phyloP scores from a whole-genome alignment of 495 filamentous ascomycete genomes.

The Talaromyces nanjingensis region DNA sequence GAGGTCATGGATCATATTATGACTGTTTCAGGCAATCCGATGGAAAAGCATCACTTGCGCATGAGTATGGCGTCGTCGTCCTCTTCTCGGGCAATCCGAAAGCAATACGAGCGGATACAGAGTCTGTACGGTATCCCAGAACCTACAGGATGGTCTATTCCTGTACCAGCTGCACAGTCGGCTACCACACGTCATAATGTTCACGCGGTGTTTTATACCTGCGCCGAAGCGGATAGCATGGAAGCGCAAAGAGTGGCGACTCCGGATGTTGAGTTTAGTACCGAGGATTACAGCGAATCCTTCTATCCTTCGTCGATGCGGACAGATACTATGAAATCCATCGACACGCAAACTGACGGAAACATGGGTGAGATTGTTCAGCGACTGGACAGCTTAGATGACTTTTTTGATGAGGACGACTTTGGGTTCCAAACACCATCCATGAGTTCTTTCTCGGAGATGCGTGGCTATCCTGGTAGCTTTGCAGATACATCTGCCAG shows the following conservation, averaged over 20 bases:
- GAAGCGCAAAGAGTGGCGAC: conserved; percentile 57
- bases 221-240: conserved; percentile 54
- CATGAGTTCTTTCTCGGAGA: conserved; percentile 29
- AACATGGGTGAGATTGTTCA: conserved; percentile 81
- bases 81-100: conserved; percentile 74
- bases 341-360: conserved; percentile 68
- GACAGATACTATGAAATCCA: conserved; percentile 86
- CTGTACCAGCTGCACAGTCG: conserved; percentile 83
- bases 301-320: conserved; percentile 66
- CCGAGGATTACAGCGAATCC: conserved; percentile 74
- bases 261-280: conserved; percentile 84
- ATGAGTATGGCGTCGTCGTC: conserved; percentile 88
- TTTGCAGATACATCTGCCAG: conserved; percentile 71
- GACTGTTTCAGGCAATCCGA: conserved; percentile 83
- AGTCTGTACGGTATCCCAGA: conserved; percentile 96
- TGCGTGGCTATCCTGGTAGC: conserved; percentile 58
- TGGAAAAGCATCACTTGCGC: conserved; percentile 87
- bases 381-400: conserved; percentile 87
- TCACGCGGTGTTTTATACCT: conserved; percentile 94
- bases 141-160: conserved; percentile 92
- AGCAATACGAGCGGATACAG: conserved; percentile 89
- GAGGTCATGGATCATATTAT: conserved; percentile 91
- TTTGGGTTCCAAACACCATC: conserved; percentile 35
- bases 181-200: conserved; percentile 80
- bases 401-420: conserved; percentile 78